phyloP scores from a whole-genome alignment of 2,329 filamentous ascomycete genomes.

The Scleromitrula shiraiana region DNA sequence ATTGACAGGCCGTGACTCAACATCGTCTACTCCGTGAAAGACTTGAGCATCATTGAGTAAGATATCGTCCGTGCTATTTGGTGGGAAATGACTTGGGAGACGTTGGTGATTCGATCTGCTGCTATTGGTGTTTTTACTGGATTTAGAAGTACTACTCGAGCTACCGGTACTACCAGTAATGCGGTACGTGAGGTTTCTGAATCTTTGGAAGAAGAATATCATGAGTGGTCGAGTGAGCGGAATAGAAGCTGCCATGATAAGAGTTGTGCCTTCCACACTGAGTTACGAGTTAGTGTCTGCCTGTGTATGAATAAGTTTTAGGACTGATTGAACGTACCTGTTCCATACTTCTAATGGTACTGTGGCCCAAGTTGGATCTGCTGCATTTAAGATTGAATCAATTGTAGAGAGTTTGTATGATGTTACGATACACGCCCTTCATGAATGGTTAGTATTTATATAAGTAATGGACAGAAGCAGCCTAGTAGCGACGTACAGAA shows the following conservation, averaged over 20 bases:
- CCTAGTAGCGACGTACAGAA: neutral
- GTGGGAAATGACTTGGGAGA: neutral
- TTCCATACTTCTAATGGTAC: constrained; percentile 6
- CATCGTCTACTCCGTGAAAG: neutral
- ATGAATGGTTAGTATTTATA: neutral
- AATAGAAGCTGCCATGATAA: constrained; percentile 4
- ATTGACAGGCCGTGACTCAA: neutral
- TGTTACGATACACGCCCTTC: neutral
- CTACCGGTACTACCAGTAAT: neutral
- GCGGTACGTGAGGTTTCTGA: neutral
- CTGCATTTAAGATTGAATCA: neutral
- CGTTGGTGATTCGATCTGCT: neutral
- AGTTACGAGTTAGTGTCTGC: neutral
- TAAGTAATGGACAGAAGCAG: neutral
- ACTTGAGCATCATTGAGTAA: neutral
- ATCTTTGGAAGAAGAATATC: neutral
- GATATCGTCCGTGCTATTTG: neutral
- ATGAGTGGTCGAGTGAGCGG: constrained; percentile 3
- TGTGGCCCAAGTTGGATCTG: constrained; percentile 6
- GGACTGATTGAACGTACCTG: neutral
- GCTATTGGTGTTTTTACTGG: neutral
- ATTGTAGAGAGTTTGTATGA: constrained; percentile 1
- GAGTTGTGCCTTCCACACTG: constrained; percentile 4
- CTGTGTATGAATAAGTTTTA: neutral
- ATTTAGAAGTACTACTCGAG: neutral